These are phyloP conservation scores for Zoysia pacifica DNA, from an alignment of 176 grass and related monocot genomes.

Conservation along the genomic window DNA sequence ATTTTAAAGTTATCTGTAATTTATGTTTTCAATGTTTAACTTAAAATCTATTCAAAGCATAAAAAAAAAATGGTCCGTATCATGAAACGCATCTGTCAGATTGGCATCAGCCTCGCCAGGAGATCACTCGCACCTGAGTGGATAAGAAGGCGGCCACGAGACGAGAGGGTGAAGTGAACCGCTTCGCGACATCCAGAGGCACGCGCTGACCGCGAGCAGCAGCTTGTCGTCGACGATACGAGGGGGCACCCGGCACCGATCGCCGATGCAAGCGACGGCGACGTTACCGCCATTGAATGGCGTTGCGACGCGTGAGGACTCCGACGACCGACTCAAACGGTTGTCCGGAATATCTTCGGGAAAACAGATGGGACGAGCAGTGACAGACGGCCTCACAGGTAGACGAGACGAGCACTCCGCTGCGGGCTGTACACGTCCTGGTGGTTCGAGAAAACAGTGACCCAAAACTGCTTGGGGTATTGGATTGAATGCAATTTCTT, in stretches of 20 bases:
- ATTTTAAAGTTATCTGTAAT: no score
- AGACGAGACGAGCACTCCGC: background rate
- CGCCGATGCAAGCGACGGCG: background rate
- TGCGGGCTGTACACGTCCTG: no score
- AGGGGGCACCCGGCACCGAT: no score
- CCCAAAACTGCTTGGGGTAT: background rate
- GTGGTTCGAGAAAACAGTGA: background rate
- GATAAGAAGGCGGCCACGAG: background rate
- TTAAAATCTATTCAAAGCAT: no score
- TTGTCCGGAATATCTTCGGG: background rate
- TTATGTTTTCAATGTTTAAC: no score
- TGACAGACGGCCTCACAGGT: background rate
- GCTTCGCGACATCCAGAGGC: background rate
- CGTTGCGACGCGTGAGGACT: background rate
- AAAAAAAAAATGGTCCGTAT: background rate
- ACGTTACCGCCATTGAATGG: no score
- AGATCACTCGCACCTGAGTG: background rate
- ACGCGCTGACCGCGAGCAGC: background rate
- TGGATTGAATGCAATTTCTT: background rate
- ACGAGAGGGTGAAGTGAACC: no score
- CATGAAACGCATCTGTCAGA: background rate
- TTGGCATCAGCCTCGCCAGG: background rate
- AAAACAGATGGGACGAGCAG: background rate
- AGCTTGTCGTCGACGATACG: conserved; percentile 20
- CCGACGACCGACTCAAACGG: background rate